Base-by-base conservation (phyloP, 2,329 filamentous ascomycete species). In the Harringtonia lauricola region DNA sequence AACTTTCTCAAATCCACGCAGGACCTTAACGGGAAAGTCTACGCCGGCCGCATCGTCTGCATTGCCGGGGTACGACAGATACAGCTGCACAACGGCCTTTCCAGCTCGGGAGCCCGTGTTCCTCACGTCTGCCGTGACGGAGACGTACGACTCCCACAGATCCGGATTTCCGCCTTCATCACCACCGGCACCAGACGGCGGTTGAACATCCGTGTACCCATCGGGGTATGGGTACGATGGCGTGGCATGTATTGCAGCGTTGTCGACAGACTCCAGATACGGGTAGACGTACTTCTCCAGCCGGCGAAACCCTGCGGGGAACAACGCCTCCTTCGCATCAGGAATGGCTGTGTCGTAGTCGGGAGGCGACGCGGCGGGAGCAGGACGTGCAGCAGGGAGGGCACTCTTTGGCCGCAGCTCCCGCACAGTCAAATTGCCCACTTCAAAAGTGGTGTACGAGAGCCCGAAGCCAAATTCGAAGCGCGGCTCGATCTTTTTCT, bases 381-480 rank as follows among this genome's bases (percentile, higher is more conserved):
- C 45, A 0, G 60, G 64, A 7, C 66, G 58, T 1, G 59, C 51
- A 2, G 60, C 51, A 0, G 67, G 67, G 7, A 67, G 54, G 2
- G 55, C 47, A 10, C 58, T 61, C 57, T 79, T 81, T 8, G 60
- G 52, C 40, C 67, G 69, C 18, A 71, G 48, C 18, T 61, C 51
- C 17, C 61, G 59, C 39, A 83, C 60, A 9, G 66, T 61, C 13
- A 76, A 53, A 28, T 74, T 70, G 12, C 67, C 69, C 45, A 86
- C 72, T 13, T 74, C 64, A 59, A 90, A 94, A 1, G 64, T 72
- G 0, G 86, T 88, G 64, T 92, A 94, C 42, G 81, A 86, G 2
- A 95, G 71, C 0, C 89, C 90, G 47, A 80, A 89, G 0, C 90
- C 89, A 54, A 95, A 95, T 38, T 86, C 83, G 57, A 81, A 95